A percentile compares a stretch with the other conserved stretches of the same genome.
These are phyloP conservation scores for Sextonia rubra DNA, from an alignment of 164 flowering plant species.

Conservation along the genomic window DNA sequence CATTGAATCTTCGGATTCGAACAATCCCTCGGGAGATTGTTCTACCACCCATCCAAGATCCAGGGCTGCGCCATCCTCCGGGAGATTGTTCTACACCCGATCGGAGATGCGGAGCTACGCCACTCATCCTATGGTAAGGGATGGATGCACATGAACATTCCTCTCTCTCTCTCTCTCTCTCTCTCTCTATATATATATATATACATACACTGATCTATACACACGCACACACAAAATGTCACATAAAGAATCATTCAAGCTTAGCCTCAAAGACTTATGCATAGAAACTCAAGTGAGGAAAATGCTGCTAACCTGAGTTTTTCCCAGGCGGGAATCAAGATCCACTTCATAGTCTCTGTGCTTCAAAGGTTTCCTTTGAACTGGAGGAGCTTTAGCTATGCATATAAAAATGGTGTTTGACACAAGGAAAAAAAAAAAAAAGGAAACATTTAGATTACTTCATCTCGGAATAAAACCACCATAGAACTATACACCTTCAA, in stretches of 20 bases:
- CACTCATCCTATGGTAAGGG: too few relatives aligned
- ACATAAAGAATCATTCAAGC: neutral
- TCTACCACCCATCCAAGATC: too few relatives aligned
- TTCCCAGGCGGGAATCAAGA: constrained; percentile 91
- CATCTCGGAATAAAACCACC: neutral
- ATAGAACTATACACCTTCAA: neutral
- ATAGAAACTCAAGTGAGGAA: neutral
- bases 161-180: too few relatives aligned
- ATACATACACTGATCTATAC: too few relatives aligned
- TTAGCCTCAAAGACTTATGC: neutral
- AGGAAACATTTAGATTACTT: neutral
- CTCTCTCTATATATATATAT: too few relatives aligned
- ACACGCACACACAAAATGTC: too few relatives aligned
- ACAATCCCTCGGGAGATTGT: too few relatives aligned
- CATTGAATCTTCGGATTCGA: too few relatives aligned
- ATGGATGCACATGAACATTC: too few relatives aligned
- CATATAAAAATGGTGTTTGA: constrained; percentile 1
- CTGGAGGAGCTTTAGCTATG: constrained; percentile 85
- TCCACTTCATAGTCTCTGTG: constrained; percentile 97
- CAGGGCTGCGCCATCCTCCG: too few relatives aligned
- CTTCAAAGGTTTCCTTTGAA: constrained; percentile 94
- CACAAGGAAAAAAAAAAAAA: neutral
- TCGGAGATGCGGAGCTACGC: too few relatives aligned
- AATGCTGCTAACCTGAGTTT: constrained; percentile 67
- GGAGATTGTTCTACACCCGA: too few relatives aligned